phyloP scores from a whole-genome alignment of 2,329 filamentous ascomycete genomes.

The Fusarium sp. region DNA sequence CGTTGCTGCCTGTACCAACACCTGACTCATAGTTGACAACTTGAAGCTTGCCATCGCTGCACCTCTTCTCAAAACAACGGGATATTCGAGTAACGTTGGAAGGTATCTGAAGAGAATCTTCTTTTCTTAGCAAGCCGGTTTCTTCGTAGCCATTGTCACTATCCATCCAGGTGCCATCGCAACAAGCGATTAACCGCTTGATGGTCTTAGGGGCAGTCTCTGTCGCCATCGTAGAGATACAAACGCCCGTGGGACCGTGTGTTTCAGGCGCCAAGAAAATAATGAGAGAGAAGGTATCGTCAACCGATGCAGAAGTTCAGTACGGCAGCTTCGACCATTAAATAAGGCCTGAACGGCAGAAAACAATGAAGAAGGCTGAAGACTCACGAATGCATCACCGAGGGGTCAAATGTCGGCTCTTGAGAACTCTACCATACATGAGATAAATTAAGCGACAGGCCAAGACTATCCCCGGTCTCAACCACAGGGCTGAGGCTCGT shows the following conservation, averaged over 20 bases:
- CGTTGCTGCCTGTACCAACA: constrained; percentile 62
- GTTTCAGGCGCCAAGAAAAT: background rate
- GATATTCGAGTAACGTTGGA: constrained; percentile 70
- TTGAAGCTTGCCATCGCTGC: constrained; percentile 62
- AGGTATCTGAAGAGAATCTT: constrained; percentile 58
- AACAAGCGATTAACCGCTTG: constrained; percentile 62
- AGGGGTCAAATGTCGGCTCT: constrained; percentile 11
- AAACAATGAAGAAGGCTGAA: background rate
- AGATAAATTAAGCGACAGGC: constrained; percentile 35
- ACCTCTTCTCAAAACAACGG: constrained; percentile 62
- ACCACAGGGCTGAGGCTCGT: constrained; percentile 26
- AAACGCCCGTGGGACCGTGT: background rate
- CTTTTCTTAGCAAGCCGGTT: constrained; percentile 47
- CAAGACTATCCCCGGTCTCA: constrained; percentile 32
- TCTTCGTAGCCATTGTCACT: constrained; percentile 59
- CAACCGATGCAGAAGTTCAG: background rate
- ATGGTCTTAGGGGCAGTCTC: constrained; percentile 14
- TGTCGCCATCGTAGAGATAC: constrained; percentile 2
- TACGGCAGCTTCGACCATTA: background rate
- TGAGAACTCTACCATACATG: background rate
- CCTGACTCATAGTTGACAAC: constrained; percentile 70
- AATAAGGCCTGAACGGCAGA: background rate
- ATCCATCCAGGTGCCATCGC: constrained; percentile 65
- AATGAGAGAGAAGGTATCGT: background rate
- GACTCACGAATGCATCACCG: background rate